These are phyloP conservation scores for Zopfochytrium polystomum DNA, from an alignment of 371 early-diverging fungal species.

Conservation along the genomic window DNA sequence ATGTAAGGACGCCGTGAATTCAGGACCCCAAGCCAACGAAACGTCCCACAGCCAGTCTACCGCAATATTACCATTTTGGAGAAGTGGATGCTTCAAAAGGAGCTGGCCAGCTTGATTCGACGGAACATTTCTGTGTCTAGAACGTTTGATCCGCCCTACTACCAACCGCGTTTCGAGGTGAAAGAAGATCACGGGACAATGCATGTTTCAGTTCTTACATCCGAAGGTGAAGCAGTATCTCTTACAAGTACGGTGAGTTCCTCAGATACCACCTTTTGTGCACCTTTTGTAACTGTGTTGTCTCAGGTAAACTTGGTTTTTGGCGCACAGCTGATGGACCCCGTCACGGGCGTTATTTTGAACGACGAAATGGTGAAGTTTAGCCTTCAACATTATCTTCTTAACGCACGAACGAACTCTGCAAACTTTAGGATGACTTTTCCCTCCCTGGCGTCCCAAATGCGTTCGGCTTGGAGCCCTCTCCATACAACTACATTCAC, in stretches of 20 bases:
- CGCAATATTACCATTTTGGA: slow-evolving; percentile 40
- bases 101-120: slow-evolving; percentile 62
- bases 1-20: slow-evolving; percentile 22
- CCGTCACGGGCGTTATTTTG: slow-evolving; percentile 90
- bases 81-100: slow-evolving; percentile 61
- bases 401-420: not conserved
- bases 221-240: slow-evolving; percentile 79
- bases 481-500: slow-evolving; percentile 77
- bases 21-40: not conserved
- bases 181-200: slow-evolving; percentile 94
- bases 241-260: slow-evolving; percentile 77
- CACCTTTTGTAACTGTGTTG: slow-evolving; percentile 4
- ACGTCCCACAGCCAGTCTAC: slow-evolving; percentile 28
- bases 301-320: slow-evolving; percentile 77
- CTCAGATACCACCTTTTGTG: not conserved
- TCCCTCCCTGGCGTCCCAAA: slow-evolving; percentile 83
- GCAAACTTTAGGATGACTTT: slow-evolving; percentile 83
- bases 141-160: slow-evolving; percentile 66
- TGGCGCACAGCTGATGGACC: slow-evolving; percentile 93
- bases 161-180: slow-evolving; percentile 73
- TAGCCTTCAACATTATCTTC: not conserved
- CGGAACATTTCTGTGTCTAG: slow-evolving; percentile 22
- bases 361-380: slow-evolving; percentile 91
- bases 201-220: slow-evolving; percentile 89
- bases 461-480: slow-evolving; percentile 79